Conservation (phyloP, 2,329 filamentous ascomycete species). For the Lachnellula arida region DNA sequence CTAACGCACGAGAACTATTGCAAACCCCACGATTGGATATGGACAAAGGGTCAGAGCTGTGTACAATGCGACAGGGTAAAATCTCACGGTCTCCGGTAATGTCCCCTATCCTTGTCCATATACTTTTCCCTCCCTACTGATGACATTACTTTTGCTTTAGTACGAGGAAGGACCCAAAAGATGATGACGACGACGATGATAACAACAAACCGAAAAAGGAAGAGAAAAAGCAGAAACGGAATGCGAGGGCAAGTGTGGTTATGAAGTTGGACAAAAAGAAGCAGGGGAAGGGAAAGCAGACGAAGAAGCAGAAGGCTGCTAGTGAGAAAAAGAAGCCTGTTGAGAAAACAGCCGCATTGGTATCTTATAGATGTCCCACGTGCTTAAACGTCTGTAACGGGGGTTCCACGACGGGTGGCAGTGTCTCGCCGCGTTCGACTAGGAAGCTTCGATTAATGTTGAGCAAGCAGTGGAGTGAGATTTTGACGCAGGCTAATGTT, state of each 20-base stretch:
- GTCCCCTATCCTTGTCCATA: not conserved
- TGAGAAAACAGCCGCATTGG: not conserved
- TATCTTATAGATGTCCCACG: not conserved
- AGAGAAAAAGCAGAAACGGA: not conserved
- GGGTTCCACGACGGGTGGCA: not conserved
- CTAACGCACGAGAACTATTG: conserved; percentile 1
- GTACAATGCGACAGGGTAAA: not conserved
- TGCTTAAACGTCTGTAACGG: not conserved
- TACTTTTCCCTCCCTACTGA: not conserved
- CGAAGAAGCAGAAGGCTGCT: not conserved
- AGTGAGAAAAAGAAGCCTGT: not conserved
- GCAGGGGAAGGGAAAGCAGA: not conserved
- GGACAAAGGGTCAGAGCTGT: not conserved
- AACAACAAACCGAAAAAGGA: not conserved
- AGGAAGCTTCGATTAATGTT: not conserved
- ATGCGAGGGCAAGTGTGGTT: not conserved
- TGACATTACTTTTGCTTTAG: not conserved
- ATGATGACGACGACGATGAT: not conserved
- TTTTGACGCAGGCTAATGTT: not conserved
- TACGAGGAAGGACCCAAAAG: not conserved
- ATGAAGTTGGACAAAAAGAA: not conserved
- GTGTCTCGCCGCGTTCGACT: not conserved
- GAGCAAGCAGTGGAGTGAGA: not conserved
- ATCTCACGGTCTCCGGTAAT: not conserved
- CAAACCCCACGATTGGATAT: not conserved